A percentile compares a stretch with the other conserved stretches of the same genome.
Evolutionary conservation across 306 rosid species (phyloP).

Genomic region (Fragaria ananassa): DNA sequence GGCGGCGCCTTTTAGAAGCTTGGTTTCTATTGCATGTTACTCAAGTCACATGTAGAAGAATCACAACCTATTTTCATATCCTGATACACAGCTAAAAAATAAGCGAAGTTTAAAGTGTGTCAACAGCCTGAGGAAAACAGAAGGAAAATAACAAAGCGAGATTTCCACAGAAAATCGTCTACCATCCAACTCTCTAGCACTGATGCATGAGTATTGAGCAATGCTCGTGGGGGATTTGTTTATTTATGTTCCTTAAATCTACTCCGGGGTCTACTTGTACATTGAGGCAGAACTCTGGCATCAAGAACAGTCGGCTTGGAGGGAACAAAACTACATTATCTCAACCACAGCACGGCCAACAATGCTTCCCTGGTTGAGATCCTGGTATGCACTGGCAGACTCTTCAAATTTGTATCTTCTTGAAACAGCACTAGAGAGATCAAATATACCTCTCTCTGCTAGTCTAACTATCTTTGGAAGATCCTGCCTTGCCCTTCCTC

Average conservation of each 20-base stretch:
- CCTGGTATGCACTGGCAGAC: conserved; percentile 64
- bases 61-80: not conserved
- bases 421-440: conserved; percentile 70
- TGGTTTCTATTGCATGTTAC: not conserved
- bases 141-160: not conserved
- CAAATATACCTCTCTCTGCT: conserved; percentile 84
- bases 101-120: not conserved
- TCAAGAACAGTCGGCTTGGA: conserved; percentile 18
- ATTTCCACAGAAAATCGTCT: not conserved
- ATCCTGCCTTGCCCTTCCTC: conserved; percentile 98
- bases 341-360: conserved; percentile 81
- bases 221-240: not conserved
- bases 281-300: conserved; percentile 14
- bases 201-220: not conserved
- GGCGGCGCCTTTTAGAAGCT: too few relatives aligned
- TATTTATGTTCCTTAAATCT: not conserved
- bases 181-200: not conserved
- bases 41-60: not conserved
- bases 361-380: conserved; percentile 71
- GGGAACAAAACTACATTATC: conserved; percentile 37
- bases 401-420: conserved; percentile 80
- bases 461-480: conserved; percentile 82
- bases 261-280: not conserved
- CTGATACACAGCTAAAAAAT: not conserved
- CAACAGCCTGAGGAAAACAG: not conserved